Base-by-base conservation (phyloP, 495 filamentous ascomycete species). In the Opeltia flavorubescens region DNA sequence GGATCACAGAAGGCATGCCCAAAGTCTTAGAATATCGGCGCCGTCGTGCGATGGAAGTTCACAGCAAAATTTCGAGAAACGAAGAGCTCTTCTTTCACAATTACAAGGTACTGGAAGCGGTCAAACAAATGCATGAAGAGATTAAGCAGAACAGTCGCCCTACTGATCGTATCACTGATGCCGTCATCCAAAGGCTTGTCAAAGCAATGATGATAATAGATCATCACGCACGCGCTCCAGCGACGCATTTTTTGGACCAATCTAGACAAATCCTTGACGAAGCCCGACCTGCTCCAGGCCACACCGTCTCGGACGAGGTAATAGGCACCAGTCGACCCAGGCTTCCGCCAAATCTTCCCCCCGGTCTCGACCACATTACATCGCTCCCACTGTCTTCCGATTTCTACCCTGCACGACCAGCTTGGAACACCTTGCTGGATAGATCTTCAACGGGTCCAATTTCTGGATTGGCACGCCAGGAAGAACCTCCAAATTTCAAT, bases 21-120 rank as follows among this genome's bases (percentile, higher is more conserved):
- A 55, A 58, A 38, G 55, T 68, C 9, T 31, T 24, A 1, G 50
- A 62, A 5, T 74, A 71, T 49, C 58, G 53, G 4, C 28, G 51
- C 3, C 43, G 46, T 6, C 66, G 70, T 0, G 40, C n/a, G 41
- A 38, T 15, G 1, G 60, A 62, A 36, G 61, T 59, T 4, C 41
- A 52, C 11, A 39, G 36, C 24, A 46, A 52, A 13, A 23, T 25
- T 3, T 48, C 43, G 4, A 54, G 59, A 30, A 50, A 53, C 23
- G 51, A 59, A 18, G 55, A 59, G 13, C 62, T 62, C 21, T 64
- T 59, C 49, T 73, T 73, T 48, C 70, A 73, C 47, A 51, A 70
- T 47, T 62, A 64, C 27, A 49, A 57, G n/a, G 31, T 60, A 2
- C 51, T 70, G 5, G 38, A 56, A 4, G 28, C 56, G 4, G 59